Conservation (phyloP, 1,139 yeast genomes). For the Candida gigantensis region DNA sequence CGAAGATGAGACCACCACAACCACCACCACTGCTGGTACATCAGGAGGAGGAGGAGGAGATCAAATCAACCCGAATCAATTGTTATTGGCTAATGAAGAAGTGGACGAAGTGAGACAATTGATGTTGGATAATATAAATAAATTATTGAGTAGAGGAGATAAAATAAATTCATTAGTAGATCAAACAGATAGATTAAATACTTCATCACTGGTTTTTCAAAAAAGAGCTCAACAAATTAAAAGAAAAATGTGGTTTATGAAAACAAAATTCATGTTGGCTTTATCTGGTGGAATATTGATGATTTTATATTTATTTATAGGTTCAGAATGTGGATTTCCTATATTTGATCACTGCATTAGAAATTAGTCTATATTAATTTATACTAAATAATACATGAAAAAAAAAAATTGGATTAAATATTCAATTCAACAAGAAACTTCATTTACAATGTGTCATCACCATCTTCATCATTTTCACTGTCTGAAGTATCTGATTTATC, state of each 20-base stretch:
- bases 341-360: constrained; percentile 30
- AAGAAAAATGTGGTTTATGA: constrained; percentile 68
- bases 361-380: constrained; percentile 1
- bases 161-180: constrained; percentile 72
- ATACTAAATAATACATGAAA: too few relatives aligned
- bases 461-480: constrained; percentile 14
- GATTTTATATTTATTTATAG: constrained; percentile 44
- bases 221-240: constrained; percentile 67
- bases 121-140: constrained; percentile 71
- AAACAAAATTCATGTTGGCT: constrained; percentile 44
- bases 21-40: too few relatives aligned
- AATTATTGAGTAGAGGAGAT: constrained; percentile 78
- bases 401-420: too few relatives aligned
- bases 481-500: constrained; percentile 15
- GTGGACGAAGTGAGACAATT: constrained; percentile 55
- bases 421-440: too few relatives aligned
- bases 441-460: constrained; percentile 5
- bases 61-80: constrained; percentile 40
- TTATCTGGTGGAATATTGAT: constrained; percentile 28
- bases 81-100: constrained; percentile 48
- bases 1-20: constrained; percentile 14
- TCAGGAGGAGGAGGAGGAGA: too few relatives aligned
- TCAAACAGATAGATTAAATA: constrained; percentile 76
- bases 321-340: constrained; percentile 56
- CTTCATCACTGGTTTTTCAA: constrained; percentile 69